Percentiles rank a stretch among this genome's conserved stretches.
Evolutionary conservation across 2,329 filamentous ascomycete species (phyloP).

Genomic region (Dactylellina leptospora): DNA sequence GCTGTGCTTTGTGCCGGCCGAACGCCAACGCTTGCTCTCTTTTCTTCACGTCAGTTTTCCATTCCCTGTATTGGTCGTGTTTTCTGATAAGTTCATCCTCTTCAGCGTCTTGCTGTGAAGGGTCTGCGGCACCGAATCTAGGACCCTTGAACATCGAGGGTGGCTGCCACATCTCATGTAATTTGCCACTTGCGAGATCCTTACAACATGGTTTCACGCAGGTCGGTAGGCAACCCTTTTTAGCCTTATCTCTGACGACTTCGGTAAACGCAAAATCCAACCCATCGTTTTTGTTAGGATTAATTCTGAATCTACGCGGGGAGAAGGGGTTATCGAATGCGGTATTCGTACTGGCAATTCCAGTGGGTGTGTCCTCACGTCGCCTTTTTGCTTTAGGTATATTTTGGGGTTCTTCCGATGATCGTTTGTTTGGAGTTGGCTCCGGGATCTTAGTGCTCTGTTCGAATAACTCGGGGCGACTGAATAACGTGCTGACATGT

Average conservation of each 20-base stretch:
- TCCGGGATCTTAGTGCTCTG: background rate
- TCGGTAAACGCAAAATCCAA: conserved; percentile 77
- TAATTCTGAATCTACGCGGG: conserved; percentile 77
- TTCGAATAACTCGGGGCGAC: background rate
- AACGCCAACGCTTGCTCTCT: conserved; percentile 69
- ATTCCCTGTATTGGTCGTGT: conserved; percentile 61
- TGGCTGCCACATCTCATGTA: conserved; percentile 50
- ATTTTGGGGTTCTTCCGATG: background rate
- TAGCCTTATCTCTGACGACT: conserved; percentile 74
- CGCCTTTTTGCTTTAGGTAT: conserved; percentile 14
- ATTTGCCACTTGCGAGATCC: conserved; percentile 51
- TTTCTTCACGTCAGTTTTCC: conserved; percentile 73
- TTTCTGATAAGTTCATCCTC: conserved; percentile 68
- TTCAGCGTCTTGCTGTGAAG: conserved; percentile 24
- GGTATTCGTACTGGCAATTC: background rate
- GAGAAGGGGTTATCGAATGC: conserved; percentile 19
- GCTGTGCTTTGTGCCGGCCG: conserved; percentile 80
- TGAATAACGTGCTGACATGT: background rate
- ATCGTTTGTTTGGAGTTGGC: conserved; percentile 8
- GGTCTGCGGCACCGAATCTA: conserved; percentile 23
- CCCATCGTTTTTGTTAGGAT: conserved; percentile 75
- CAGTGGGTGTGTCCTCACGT: conserved; percentile 7
- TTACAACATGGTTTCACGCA: conserved; percentile 76
- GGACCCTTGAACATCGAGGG: conserved; percentile 49
- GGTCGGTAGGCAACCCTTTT: conserved; percentile 75